These are phyloP conservation scores for Ophiostoma novo-ulmi DNA, from an alignment of 2,329 filamentous ascomycete species.

Conservation along the genomic window DNA sequence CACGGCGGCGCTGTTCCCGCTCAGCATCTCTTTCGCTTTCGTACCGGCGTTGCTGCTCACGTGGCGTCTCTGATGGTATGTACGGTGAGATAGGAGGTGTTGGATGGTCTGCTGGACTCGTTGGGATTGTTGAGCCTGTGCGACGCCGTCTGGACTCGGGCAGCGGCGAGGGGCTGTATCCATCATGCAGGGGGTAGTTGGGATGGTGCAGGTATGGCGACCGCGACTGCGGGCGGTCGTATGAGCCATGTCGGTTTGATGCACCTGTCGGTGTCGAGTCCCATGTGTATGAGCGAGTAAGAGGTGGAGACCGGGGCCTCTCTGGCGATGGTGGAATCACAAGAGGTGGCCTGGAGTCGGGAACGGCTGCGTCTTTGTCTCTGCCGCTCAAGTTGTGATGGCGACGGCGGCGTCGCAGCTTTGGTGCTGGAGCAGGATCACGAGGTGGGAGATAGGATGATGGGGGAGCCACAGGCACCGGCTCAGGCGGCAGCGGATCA, in stretches of 20 bases:
- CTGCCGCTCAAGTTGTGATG: slow-evolving; percentile 1
- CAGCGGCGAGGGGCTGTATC: background rate
- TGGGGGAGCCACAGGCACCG: background rate
- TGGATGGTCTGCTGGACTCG: background rate
- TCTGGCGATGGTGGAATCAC: background rate
- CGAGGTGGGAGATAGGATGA: background rate
- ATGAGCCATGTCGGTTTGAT: background rate
- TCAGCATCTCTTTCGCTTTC: background rate
- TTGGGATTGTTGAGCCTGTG: background rate
- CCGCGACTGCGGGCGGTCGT: slow-evolving; percentile 1
- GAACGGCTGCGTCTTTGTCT: background rate
- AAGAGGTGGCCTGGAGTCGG: background rate
- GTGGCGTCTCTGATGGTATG: background rate
- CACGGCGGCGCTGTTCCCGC: background rate
- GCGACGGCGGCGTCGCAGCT: slow-evolving; percentile 5
- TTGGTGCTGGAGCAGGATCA: background rate
- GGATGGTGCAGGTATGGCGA: slow-evolving; percentile 5
- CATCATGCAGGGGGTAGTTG: slow-evolving; percentile 9
- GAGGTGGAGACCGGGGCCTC: background rate
- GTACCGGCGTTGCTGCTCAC: background rate
- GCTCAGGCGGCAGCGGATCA: background rate
- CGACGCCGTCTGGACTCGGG: background rate
- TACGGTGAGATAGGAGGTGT: background rate
- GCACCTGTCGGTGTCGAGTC: background rate
- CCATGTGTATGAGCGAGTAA: background rate